Evolutionary conservation across 371 early-diverging fungal species (phyloP), one percentile per base, ranked within the genome.

Genomic region (Coemansia sp.): DNA sequence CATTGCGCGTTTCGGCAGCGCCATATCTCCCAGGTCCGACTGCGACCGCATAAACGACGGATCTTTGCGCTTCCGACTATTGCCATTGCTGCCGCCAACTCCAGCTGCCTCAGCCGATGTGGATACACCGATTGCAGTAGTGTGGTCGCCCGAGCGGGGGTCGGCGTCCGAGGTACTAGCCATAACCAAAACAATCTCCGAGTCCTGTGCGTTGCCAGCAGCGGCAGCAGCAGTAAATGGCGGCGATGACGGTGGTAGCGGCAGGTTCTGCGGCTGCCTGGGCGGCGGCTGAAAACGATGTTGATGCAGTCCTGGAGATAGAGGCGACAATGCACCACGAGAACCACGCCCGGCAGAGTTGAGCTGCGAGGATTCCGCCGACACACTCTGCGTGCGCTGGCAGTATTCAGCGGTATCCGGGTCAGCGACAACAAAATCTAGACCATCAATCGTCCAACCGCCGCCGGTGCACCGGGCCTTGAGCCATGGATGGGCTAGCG

Each of bases 401-500:
- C 71, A 63, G 55, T 75, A 71, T 1, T 66, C 72, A 6, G 52
- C 33, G 1, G 67, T 52, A 46, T 71, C 77, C 1, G 77, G 74
- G n/a, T 77, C 77, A 5, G 39, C 55, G 12, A 77, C 67, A 4
- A 50, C 48, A 64, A 78, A 78, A 33, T 58, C 75, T 0, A 58
- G 44, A 10, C 79, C 78, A 9, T 67, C 62, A 34, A 78, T 67
- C 3, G 53, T 29, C 78, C 79, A 79, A 34, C 42, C 40, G 18
- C 43, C 16, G 39, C 63, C 69, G n/a, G 18, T 42, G 49, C 70
- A 42, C 8, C 49, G 42, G 2, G 79, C 79, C 11, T 55, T 43
- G 33, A 80, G 60, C 80, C 80, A 80, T 11, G 80, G 80, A 14
- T 80, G 76, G 11, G 49, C 75, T 52, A 82, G 50, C 4, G 86